A percentile compares a stretch with the other conserved stretches of the same genome.
Conservation (phyloP, 2,329 filamentous ascomycete species). For the Taxawa tesnikishii region DNA sequence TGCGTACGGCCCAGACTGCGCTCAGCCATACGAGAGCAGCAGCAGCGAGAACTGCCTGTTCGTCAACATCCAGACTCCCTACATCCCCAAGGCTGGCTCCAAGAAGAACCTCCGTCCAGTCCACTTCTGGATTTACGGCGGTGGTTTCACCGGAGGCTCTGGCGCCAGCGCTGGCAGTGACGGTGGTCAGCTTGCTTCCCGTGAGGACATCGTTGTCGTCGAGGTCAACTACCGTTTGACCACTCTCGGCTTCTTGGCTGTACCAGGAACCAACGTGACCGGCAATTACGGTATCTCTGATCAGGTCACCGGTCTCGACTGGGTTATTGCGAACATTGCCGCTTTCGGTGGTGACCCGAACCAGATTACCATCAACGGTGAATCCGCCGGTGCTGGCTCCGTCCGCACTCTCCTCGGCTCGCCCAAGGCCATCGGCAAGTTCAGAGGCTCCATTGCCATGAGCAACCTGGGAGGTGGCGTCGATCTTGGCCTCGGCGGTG, state of each 20-base stretch:
- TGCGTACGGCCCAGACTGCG: constrained; percentile 32
- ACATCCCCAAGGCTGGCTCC: constrained; percentile 26
- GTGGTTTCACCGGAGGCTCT: constrained; percentile 41
- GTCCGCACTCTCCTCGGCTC: constrained; percentile 42
- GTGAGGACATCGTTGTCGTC: constrained; percentile 48
- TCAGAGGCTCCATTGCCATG: constrained; percentile 34
- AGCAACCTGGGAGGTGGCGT: constrained; percentile 45
- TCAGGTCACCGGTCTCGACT: constrained; percentile 37
- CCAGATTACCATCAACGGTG: constrained; percentile 34
- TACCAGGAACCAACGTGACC: constrained; percentile 41
- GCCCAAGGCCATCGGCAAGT: constrained; percentile 34
- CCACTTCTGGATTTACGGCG: constrained; percentile 42
- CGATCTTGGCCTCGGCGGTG: constrained; percentile 40
- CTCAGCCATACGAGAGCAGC: constrained; percentile 17
- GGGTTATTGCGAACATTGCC: constrained; percentile 33
- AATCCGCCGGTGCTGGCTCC: constrained; percentile 42
- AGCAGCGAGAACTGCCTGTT: constrained; percentile 35
- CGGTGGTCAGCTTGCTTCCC: constrained; percentile 44
- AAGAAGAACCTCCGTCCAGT: constrained; percentile 32
- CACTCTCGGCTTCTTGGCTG: constrained; percentile 46
- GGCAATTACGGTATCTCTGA: constrained; percentile 43
- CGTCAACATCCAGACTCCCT: constrained; percentile 36
- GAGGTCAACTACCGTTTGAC: constrained; percentile 48
- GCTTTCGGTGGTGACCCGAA: constrained; percentile 36
- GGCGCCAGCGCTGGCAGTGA: constrained; percentile 28